These are phyloP conservation scores for Lyophyllum shimeji DNA, from an alignment of 768 basidiomycete genomes.

Conservation along the genomic window DNA sequence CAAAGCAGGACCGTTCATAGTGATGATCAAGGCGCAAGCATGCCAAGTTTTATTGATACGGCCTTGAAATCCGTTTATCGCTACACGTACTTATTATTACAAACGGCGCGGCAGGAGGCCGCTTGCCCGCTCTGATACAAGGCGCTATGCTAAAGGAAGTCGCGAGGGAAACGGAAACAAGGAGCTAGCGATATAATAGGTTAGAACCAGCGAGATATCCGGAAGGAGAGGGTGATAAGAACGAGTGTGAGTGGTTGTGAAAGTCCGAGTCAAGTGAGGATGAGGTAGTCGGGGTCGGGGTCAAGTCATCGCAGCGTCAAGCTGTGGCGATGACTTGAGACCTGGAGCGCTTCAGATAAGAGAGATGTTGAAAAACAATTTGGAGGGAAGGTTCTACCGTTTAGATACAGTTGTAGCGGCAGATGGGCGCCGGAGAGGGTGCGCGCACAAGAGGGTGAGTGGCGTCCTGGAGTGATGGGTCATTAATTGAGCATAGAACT, in stretches of 20 bases:
- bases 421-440: constrained; percentile 8
- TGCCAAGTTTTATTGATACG: background rate
- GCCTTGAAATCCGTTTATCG: background rate
- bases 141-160: background rate
- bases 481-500: background rate
- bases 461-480: background rate
- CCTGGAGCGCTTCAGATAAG: background rate
- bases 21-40: too few relatives aligned
- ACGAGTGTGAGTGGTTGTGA: background rate
- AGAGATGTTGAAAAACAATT: background rate
- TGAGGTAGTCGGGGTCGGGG: background rate
- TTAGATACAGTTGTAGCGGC: constrained; percentile 12
- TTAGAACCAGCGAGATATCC: background rate
- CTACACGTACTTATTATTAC: background rate
- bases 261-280: background rate
- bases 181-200: background rate
- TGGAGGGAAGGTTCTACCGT: background rate
- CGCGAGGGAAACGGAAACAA: background rate
- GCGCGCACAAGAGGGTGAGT: background rate
- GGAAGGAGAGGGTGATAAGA: background rate
- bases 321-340: background rate
- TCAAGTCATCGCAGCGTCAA: background rate
- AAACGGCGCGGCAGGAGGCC: background rate
- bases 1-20: too few relatives aligned
- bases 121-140: background rate